phyloP scores from a whole-genome alignment of 2,329 filamentous ascomycete genomes.

The Neoarthrinium moseri region DNA sequence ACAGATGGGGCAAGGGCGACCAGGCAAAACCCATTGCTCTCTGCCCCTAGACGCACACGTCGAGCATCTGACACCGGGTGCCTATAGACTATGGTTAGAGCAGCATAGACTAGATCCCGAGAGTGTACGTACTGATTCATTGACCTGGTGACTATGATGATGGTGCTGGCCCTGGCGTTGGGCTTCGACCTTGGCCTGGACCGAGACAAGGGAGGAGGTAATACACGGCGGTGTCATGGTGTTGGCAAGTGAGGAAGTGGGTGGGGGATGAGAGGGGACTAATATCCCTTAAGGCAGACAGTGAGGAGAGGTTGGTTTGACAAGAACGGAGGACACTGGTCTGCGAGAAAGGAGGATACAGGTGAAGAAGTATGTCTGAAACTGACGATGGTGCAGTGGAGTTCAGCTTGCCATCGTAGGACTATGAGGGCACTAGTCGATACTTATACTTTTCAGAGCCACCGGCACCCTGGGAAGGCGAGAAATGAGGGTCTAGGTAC shows the following conservation, averaged over 20 bases:
- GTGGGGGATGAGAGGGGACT: neutral
- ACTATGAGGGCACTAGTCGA: conserved; percentile 2
- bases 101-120: neutral
- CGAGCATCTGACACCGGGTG: conserved; percentile 4
- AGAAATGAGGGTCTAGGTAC: neutral
- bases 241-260: neutral
- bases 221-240: neutral
- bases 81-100: conserved; percentile 4
- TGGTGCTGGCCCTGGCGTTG: neutral
- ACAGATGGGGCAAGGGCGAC: conserved; percentile 7
- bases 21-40: conserved; percentile 10
- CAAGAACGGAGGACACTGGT: neutral
- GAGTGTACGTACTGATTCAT: conserved; percentile 4
- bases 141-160: neutral
- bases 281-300: neutral
- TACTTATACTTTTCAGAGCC: conserved; percentile 5
- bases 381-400: neutral
- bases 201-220: neutral
- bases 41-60: conserved; percentile 6
- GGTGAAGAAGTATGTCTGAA: neutral
- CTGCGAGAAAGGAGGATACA: neutral
- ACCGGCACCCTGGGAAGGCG: neutral
- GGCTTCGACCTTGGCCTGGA: neutral
- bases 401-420: no score
- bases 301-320: neutral